Evolutionary conservation across 2,329 filamentous ascomycete species (phyloP).

Genomic region (Neurospora sp.): DNA sequence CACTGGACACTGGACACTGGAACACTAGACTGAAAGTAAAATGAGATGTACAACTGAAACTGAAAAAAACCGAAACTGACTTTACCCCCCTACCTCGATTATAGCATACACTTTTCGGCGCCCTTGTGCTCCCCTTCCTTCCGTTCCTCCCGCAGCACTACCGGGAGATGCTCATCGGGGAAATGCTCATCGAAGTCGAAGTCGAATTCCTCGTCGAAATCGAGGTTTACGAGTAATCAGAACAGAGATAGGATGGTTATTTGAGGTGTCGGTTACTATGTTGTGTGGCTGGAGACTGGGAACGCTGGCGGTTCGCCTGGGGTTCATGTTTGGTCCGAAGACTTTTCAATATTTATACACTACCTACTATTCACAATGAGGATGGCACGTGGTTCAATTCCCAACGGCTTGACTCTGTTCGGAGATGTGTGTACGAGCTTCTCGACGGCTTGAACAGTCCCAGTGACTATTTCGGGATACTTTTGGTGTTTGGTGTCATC

Average conservation of each 20-base stretch:
- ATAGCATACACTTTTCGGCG: neutral
- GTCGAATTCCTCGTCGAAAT: neutral
- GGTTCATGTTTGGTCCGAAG: no score
- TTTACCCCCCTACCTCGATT: neutral
- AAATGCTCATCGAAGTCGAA: neutral
- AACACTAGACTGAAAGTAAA: neutral
- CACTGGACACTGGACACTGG: no score
- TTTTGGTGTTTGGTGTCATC: neutral
- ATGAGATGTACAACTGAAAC: neutral
- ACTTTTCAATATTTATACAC: neutral
- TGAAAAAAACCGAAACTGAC: neutral
- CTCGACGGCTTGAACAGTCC: slow-evolving; percentile 59
- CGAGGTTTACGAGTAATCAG: neutral
- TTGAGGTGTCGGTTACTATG: neutral
- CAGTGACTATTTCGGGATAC: slow-evolving; percentile 27
- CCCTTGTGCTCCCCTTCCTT: neutral
- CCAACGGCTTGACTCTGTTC: slow-evolving; percentile 66
- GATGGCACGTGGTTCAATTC: slow-evolving; percentile 44
- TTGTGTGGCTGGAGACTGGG: neutral
- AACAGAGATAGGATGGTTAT: neutral
- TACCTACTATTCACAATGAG: neutral
- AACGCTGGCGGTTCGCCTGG: no score
- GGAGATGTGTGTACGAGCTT: slow-evolving; percentile 73
- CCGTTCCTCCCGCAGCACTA: neutral
- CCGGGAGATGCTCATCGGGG: neutral